Percentiles rank a stretch among this genome's conserved stretches.
phyloP scores from a whole-genome alignment of 176 grass and related monocot genomes.

The Lolium perenne region DNA sequence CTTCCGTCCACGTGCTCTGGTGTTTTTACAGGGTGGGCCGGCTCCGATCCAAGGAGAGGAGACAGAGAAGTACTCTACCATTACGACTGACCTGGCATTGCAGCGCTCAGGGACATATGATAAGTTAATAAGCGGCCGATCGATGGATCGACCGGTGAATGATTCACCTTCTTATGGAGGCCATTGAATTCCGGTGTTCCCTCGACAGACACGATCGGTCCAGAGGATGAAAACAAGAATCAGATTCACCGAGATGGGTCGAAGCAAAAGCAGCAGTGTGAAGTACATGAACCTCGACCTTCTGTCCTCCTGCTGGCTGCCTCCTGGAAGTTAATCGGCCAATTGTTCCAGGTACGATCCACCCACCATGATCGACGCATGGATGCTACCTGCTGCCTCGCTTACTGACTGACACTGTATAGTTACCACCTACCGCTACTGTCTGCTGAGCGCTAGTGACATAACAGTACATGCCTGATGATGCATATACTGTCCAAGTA shows the following conservation, averaged over 20 bases:
- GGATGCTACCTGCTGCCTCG: not conserved
- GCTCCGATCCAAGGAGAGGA: not conserved
- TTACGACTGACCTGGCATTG: slow-evolving; percentile 36
- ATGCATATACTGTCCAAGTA: not conserved
- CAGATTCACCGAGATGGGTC: slow-evolving; percentile 1
- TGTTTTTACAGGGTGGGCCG: slow-evolving; percentile 3
- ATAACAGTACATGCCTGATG: not conserved
- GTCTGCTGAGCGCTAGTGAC: not conserved
- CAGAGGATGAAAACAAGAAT: slow-evolving; percentile 26
- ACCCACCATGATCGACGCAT: not conserved
- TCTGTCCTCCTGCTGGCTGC: not conserved
- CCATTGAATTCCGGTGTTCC: slow-evolving; percentile 62
- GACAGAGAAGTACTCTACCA: slow-evolving; percentile 33
- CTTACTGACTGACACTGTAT: not conserved
- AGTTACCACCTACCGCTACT: not conserved
- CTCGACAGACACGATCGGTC: not conserved
- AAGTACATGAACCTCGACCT: slow-evolving; percentile 44
- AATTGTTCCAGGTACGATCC: slow-evolving; percentile 12
- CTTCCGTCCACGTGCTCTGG: not conserved
- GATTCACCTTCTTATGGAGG: slow-evolving; percentile 49
- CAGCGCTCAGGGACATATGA: not conserved
- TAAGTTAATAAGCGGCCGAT: slow-evolving; percentile 10
- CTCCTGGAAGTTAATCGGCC: not conserved
- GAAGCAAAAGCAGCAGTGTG: slow-evolving; percentile 10
- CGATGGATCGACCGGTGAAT: not conserved